Evolutionary conservation across 495 filamentous ascomycete species (phyloP).

Genomic region (Talaromyces trachyspermus): DNA sequence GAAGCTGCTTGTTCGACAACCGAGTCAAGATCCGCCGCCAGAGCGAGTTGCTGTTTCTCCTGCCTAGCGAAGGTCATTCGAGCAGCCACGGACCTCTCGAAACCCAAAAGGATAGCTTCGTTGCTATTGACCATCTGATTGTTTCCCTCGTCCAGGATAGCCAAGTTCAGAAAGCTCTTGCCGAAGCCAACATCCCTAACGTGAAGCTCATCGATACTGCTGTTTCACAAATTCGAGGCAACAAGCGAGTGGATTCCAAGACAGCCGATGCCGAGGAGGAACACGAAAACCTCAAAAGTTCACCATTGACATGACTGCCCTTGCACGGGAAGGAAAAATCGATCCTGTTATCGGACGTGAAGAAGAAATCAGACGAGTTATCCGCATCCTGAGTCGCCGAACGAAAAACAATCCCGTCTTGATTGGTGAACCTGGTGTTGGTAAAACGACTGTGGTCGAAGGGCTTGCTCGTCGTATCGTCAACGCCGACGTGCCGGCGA

Average conservation of each 20-base stretch:
- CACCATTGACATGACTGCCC: slow-evolving; percentile 92
- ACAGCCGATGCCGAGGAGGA: slow-evolving; percentile 87
- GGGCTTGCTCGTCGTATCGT: slow-evolving; percentile 93
- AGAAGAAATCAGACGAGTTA: slow-evolving; percentile 90
- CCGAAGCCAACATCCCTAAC: slow-evolving; percentile 87
- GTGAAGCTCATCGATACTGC: slow-evolving; percentile 82
- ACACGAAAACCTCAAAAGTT: slow-evolving; percentile 94
- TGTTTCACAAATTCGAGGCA: slow-evolving; percentile 82
- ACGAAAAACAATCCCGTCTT: slow-evolving; percentile 99
- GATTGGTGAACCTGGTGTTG: slow-evolving; percentile 93
- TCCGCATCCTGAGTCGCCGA: slow-evolving; percentile 84
- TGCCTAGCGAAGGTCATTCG: slow-evolving; percentile 74
- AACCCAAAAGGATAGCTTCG: slow-evolving; percentile 89
- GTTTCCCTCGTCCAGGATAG: slow-evolving; percentile 71
- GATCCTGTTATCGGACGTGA: slow-evolving; percentile 97
- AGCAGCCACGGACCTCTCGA: slow-evolving; percentile 85
- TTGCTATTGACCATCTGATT: slow-evolving; percentile 92
- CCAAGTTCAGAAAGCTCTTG: slow-evolving; percentile 61
- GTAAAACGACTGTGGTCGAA: slow-evolving; percentile 97
- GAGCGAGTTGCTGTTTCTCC: slow-evolving; percentile 77
- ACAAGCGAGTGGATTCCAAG: slow-evolving; percentile 84
- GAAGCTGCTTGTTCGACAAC: slow-evolving; percentile 81
- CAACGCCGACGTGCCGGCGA: slow-evolving; percentile 91
- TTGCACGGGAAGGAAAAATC: slow-evolving; percentile 94
- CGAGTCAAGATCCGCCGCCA: slow-evolving; percentile 90